Conservation (phyloP, 495 filamentous ascomycete species). For the Penicillium samsonianum region DNA sequence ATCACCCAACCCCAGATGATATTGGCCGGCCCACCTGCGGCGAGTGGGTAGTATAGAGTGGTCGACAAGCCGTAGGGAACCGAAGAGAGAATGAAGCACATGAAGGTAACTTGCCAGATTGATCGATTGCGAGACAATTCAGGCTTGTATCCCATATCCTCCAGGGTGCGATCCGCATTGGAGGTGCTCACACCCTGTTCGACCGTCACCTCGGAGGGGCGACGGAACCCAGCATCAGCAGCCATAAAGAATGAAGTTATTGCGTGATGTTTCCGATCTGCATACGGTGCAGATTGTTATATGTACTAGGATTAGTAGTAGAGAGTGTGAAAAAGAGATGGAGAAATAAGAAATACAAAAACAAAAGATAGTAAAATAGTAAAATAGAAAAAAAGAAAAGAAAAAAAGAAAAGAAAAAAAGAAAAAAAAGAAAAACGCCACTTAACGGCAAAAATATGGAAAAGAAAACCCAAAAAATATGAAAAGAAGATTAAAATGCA, state of each 20-base stretch:
- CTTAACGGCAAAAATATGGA: background rate
- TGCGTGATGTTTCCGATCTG: background rate
- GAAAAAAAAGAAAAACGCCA: background rate
- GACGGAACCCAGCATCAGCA: slow-evolving; percentile 14
- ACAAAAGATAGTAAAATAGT: slow-evolving; percentile 1
- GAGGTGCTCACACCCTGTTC: slow-evolving; percentile 16
- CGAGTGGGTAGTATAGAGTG: slow-evolving; percentile 63
- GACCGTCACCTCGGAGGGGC: slow-evolving; percentile 22
- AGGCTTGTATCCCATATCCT: slow-evolving; percentile 55
- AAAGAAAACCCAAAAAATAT: background rate
- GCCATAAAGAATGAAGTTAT: slow-evolving; percentile 17
- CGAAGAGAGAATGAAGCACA: slow-evolving; percentile 51
- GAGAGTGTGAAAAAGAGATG: slow-evolving; percentile 4
- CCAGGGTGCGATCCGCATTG: slow-evolving; percentile 28
- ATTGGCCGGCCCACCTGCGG: slow-evolving; percentile 59
- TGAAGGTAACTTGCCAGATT: slow-evolving; percentile 39
- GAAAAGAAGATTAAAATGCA: background rate
- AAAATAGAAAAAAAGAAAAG: background rate
- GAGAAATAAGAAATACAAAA: slow-evolving; percentile 10
- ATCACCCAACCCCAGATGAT: slow-evolving; percentile 67
- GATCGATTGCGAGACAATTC: slow-evolving; percentile 56
- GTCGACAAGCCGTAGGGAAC: slow-evolving; percentile 64
- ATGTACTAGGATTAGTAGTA: background rate
- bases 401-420: background rate
- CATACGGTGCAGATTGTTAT: slow-evolving; percentile 4